A percentile compares a stretch with the other conserved stretches of the same genome.
phyloP scores from a whole-genome alignment of 305 asterid genomes.

The Fraxinus sp. region DNA sequence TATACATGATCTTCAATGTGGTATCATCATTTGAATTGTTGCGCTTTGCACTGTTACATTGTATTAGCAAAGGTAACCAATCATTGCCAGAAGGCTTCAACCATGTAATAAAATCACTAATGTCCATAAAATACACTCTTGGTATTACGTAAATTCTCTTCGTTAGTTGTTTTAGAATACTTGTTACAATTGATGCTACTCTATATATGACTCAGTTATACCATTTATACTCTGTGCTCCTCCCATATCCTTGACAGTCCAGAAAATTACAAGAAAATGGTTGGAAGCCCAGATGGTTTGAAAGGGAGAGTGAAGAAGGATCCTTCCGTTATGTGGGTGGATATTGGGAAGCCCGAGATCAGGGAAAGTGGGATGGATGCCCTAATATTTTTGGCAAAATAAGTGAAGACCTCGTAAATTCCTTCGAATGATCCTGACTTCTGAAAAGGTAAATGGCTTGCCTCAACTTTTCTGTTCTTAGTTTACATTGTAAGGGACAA shows the following conservation, averaged over 20 bases:
- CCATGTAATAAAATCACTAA: neutral
- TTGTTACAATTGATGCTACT: neutral
- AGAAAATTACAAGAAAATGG: conserved; percentile 93
- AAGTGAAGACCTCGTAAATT: conserved; percentile 39
- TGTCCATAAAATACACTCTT: neutral
- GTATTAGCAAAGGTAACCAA: neutral
- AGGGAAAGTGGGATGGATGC: conserved; percentile 67
- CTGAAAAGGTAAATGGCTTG: neutral
- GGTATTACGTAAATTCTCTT: neutral
- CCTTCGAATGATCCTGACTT: conserved; percentile 47
- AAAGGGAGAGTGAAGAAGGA: conserved; percentile 55
- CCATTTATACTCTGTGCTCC: neutral
- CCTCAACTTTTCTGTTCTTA: neutral
- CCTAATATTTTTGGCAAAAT: conserved; percentile 77
- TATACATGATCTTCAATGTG: neutral
- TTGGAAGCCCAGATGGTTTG: conserved; percentile 89
- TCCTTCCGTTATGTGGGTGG: conserved; percentile 66
- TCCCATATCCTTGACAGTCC: conserved; percentile 46
- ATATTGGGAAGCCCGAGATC: conserved; percentile 89
- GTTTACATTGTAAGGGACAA: neutral
- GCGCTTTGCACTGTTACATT: neutral
- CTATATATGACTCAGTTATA: neutral
- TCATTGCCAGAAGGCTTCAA: neutral
- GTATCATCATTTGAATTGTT: neutral
- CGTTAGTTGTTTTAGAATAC: neutral